Evolutionary conservation across 139 green algal species (phyloP).

Genomic region (Trebouxia sp.): DNA sequence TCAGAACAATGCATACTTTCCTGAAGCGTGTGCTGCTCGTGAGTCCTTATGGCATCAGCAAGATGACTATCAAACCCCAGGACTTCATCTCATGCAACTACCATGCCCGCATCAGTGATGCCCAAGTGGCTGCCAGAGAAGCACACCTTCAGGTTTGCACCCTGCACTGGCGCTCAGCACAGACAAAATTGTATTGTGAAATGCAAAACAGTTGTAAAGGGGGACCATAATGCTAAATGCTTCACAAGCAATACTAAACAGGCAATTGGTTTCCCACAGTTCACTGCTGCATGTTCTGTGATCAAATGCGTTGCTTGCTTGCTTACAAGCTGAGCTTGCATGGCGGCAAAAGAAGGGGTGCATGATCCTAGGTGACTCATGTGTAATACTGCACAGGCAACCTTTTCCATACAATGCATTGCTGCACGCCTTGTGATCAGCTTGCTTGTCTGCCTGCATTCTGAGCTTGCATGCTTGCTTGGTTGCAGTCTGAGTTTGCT

Average conservation of each 20-base stretch:
- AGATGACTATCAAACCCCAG: constrained; percentile 20
- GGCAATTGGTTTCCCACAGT: too few species aligned
- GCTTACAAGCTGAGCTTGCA: neutral
- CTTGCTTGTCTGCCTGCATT: neutral
- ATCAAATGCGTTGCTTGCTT: neutral
- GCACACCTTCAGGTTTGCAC: constrained; percentile 7
- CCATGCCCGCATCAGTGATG: constrained; percentile 16
- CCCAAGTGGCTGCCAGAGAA: neutral
- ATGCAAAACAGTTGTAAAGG: too few species aligned
- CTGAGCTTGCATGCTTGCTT: neutral
- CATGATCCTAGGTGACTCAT: too few species aligned
- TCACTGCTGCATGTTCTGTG: neutral
- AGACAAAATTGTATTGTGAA: too few species aligned
- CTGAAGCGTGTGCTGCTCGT: too few species aligned
- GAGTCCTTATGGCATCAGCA: constrained; percentile 31
- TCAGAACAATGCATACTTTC: too few species aligned
- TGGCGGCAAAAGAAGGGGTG: too few species aligned
- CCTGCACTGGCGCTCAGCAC: too few species aligned
- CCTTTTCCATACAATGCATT: too few species aligned
- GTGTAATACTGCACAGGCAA: too few species aligned
- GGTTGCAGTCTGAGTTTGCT: constrained; percentile 22
- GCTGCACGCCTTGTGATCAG: neutral
- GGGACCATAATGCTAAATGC: too few species aligned
- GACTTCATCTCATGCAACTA: constrained; percentile 24
- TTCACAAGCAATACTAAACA: too few species aligned